These are phyloP conservation scores for Xylaria scruposa DNA, from an alignment of 495 filamentous ascomycete species.

Conservation along the genomic window DNA sequence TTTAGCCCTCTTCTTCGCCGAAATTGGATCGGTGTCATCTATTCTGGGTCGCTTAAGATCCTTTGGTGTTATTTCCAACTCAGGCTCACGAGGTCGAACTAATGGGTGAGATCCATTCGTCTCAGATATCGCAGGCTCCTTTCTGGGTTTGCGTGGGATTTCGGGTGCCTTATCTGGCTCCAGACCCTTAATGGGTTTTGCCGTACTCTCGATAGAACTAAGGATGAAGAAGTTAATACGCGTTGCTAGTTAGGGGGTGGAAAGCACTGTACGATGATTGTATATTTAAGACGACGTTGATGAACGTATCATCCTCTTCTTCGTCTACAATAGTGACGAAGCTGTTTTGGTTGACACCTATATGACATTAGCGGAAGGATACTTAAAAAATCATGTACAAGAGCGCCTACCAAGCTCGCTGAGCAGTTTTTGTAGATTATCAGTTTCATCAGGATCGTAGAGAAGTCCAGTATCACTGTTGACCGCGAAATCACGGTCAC, in stretches of 20 bases:
- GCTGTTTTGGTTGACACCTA: conserved; percentile 66
- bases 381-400: not conserved
- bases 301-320: conserved; percentile 76
- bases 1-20: conserved; percentile 54
- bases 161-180: conserved; percentile 40
- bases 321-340: conserved; percentile 89
- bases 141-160: conserved; percentile 57
- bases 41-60: conserved; percentile 46
- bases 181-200: conserved; percentile 49
- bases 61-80: conserved; percentile 30
- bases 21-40: conserved; percentile 40
- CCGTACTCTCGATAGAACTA: conserved; percentile 44
- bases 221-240: conserved; percentile 23
- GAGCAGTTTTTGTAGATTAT: conserved; percentile 81
- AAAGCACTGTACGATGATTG: conserved; percentile 54
- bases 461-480: conserved; percentile 73
- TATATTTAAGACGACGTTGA: conserved; percentile 79
- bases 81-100: conserved; percentile 40
- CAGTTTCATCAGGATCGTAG: conserved; percentile 88
- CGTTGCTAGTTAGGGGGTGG: not conserved
- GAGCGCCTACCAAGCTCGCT: conserved; percentile 69
- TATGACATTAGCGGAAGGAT: conserved; percentile 34
- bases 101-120: conserved; percentile 39
- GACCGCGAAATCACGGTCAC: conserved; percentile 78
- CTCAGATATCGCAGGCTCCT: conserved; percentile 36